Base-by-base conservation (phyloP, 352 stramenopile genomes). In the Pythium apleroticum region DNA sequence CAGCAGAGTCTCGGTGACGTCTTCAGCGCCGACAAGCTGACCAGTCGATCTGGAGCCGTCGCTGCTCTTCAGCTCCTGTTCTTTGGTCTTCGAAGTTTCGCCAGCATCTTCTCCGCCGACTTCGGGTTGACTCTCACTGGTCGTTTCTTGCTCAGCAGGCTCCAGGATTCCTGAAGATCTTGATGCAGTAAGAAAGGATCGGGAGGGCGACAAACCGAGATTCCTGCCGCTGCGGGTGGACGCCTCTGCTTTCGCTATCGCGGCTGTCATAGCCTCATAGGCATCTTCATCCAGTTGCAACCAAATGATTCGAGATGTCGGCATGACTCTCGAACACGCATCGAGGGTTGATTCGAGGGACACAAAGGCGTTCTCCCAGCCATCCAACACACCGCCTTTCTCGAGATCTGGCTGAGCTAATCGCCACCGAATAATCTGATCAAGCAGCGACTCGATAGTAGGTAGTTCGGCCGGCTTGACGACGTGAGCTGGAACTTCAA, bases 311-410 rank as follows among this genome's bases (percentile, higher is more conserved):
- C 85, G 80, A n/a, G 76, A 70, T 10, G 63, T 65, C 6, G 52
- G 24, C 35, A 93, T 68, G 0, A 75, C 65, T 20, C 71, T 76
- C 0, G 64, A 68, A 52, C 81, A 89, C 14, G 72, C 74, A 31
- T 60, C 54, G 10, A 90, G 19, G 4, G 70, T 76, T 46, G 70
- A 66, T 24, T 84, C 71, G 8, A 84, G 49, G 17, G 59, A 54
- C 6, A 88, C 45, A 41, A 88, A 88, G 1, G 71, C 62, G 30
- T 83, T 95, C 15, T 88, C 71, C 46, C 92, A 85, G 0, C 81
- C 78, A 60, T 97, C 90, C 37, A 97, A 57, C 0, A 97, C 77
- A 19, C 78, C 71, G 20, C 90, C 90, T 19, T 58, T 69, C 41
- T 72, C 70, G n/a, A 93, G 53, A 58, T 96, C 89, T 22, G 75